Evolutionary conservation across 345 rosid species (phyloP), one percentile per base, ranked within the genome.

Genomic region (Pseudoturritis turrita): DNA sequence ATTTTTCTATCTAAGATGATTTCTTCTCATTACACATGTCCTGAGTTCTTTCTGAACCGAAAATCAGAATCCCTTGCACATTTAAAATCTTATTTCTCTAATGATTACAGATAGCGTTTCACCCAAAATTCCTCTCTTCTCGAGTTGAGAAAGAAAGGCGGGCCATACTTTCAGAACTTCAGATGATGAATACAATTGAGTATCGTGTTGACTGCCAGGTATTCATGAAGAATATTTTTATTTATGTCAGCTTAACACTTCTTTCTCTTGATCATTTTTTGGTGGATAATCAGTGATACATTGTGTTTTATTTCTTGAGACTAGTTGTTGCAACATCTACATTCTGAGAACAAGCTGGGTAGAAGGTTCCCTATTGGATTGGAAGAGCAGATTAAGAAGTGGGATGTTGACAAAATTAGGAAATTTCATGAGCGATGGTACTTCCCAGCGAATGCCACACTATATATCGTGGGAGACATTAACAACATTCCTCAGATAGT

Each of bases 151-250:
- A 96, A 81, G 99, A 96, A 80, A 84, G 97, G 40, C 89, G 97
- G n/a, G 99, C 99, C 61, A 92, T 96, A 73, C 96, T 96, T 82
- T 96, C 99, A 29, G 98, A 96, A 81, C 77, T 96, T 54, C 99
- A 96, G 80, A 96, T 96, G 99, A 96, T 96, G 99, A 96, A 96
- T 75, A 92, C 99, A 6, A 96, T 96, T 59, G 99, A 96, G 78
- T 96, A 96, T 72, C 97, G 99, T 75, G 99, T 96, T 43, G 99
- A 96, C 82, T 96, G 99, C 77, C 99, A 91, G 96, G 99, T 95
- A 66, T 52, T 40, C 29, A 62, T 57, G 37, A 40, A n/a, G 49
- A 65, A 17, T 67, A 33, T 56, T 66, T 49, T 59, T 57, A 35
- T 58, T 56, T 80, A 54, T 80, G 57, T 78, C 59, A 40, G 73